Percentiles rank a stretch among this genome's conserved stretches.
Evolutionary conservation across 495 filamentous ascomycete species (phyloP).

Genomic region (Talaromyces adpressus): DNA sequence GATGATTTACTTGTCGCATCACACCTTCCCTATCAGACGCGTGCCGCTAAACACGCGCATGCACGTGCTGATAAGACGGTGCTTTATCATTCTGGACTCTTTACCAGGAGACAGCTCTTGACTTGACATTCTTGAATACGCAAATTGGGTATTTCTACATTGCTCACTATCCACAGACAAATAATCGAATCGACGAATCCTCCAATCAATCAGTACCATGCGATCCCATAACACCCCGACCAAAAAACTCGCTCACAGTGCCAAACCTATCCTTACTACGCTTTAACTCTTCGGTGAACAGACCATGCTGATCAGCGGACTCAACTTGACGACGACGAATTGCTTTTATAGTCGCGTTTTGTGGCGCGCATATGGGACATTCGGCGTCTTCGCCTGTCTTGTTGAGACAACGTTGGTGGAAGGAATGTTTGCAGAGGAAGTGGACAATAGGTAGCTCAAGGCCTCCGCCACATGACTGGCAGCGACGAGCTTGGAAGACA

Average conservation of each 20-base stretch:
- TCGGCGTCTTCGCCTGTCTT: constrained; percentile 61
- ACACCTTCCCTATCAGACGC: background rate
- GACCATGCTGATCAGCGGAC: constrained; percentile 78
- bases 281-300: constrained; percentile 75
- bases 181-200: background rate
- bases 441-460: constrained; percentile 87
- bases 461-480: constrained; percentile 64
- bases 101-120: background rate
- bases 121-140: background rate
- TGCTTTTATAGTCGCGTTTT: constrained; percentile 79
- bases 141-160: background rate
- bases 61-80: constrained; percentile 1
- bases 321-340: constrained; percentile 84
- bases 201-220: constrained; percentile 12
- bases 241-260: constrained; percentile 90
- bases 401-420: constrained; percentile 82
- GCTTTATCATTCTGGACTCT: background rate
- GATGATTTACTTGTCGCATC: background rate
- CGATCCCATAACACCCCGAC: constrained; percentile 74
- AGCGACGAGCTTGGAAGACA: constrained; percentile 86
- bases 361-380: constrained; percentile 75
- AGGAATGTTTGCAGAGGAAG: constrained; percentile 93
- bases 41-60: background rate
- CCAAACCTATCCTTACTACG: constrained; percentile 79
- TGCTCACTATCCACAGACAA: background rate